Base-by-base conservation (phyloP, 2,329 filamentous ascomycete species). In the Rhytidhysteron rufulum region DNA sequence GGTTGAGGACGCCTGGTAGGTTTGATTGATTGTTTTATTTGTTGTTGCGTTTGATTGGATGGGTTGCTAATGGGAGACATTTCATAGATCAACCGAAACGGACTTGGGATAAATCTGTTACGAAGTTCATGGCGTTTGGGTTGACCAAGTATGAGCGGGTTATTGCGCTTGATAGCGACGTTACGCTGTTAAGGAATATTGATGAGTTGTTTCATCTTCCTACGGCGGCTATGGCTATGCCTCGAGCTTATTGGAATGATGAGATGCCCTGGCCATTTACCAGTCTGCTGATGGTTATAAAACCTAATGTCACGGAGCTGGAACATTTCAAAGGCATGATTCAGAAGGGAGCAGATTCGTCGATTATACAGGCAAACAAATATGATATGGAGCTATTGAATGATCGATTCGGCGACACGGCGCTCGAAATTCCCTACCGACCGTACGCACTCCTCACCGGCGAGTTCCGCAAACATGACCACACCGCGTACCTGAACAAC, bases 121-220 rank as follows among this genome's bases (percentile, higher is more conserved):
- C 81, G 17, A 87, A 88, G 57, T 73, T 86, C 24, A 72, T 84
- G 16, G 80, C 82, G 2, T 87, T 86, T 56, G 82, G 82, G 43
- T 78, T 85, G 38, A 78, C 77, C 0, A 71, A 81, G 40, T 86
- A 85, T 56, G 63, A 73, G 16, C 71, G 78, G 29, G 68, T 81
- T 17, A 67, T 82, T 24, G 69, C 74, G 37, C 63, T 82, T 33
- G 78, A 87, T 57, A 83, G 81, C 7, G 83, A 88, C 53, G 71
- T 78, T 17, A 77, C 77, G 1, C 65, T 88, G 3, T 71, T 85
- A 9, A 50, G 81, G 43, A 64, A 71, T 17, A 76, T 88, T 71
- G 85, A 88, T 50, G 83, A 87, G 40, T 71, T 88, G 0, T 88
- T 88, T 63, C 73, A 83, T 20, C 68, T 85, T 1, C 85, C 84